A percentile compares a stretch with the other conserved stretches of the same genome.
Evolutionary conservation across 179 eudicot genomes (phyloP).

Genomic region (Dionaea muscipula): DNA sequence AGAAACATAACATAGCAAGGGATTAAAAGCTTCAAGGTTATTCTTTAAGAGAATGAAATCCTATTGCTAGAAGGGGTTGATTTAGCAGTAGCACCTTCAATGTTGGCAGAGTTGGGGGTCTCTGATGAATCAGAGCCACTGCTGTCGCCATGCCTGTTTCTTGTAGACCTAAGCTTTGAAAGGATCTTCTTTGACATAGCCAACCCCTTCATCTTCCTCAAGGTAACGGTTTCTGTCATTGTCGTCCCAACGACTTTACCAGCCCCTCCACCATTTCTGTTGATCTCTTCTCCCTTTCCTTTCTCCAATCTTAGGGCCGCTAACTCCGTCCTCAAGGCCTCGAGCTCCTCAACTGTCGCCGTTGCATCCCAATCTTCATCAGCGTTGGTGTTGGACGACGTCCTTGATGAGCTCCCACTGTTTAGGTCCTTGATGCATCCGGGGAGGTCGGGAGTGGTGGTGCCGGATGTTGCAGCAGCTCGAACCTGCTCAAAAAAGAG

Average conservation of each 20-base stretch:
- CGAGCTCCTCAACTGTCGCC: conserved; percentile 70
- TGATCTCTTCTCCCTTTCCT: conserved; percentile 17
- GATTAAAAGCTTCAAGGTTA: not conserved
- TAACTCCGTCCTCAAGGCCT: conserved; percentile 54
- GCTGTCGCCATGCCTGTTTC: conserved; percentile 39
- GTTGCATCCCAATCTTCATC: conserved; percentile 85
- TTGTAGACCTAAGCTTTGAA: conserved; percentile 60
- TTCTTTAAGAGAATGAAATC: conserved; percentile 51
- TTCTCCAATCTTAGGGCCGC: conserved; percentile 56
- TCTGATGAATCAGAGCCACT: conserved; percentile 85
- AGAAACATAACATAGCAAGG: too few relatives aligned
- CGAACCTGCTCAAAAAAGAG: conserved; percentile 78
- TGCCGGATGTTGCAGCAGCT: conserved; percentile 66
- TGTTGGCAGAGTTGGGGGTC: conserved; percentile 40
- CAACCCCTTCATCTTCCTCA: conserved; percentile 41
- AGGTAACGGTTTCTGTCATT: conserved; percentile 29
- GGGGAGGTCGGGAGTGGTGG: conserved; percentile 88
- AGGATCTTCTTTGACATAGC: conserved; percentile 60
- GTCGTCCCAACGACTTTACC: conserved; percentile 13
- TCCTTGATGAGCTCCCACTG: conserved; percentile 41
- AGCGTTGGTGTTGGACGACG: conserved; percentile 43
- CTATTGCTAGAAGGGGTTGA: conserved; percentile 43
- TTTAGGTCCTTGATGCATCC: conserved; percentile 47
- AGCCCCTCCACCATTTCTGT: conserved; percentile 16
- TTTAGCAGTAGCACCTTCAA: conserved; percentile 44